Evolutionary conservation across 1,284 basidiomycete species (phyloP), one percentile per base, ranked within the genome.

Genomic region (Tylopilus sp.): DNA sequence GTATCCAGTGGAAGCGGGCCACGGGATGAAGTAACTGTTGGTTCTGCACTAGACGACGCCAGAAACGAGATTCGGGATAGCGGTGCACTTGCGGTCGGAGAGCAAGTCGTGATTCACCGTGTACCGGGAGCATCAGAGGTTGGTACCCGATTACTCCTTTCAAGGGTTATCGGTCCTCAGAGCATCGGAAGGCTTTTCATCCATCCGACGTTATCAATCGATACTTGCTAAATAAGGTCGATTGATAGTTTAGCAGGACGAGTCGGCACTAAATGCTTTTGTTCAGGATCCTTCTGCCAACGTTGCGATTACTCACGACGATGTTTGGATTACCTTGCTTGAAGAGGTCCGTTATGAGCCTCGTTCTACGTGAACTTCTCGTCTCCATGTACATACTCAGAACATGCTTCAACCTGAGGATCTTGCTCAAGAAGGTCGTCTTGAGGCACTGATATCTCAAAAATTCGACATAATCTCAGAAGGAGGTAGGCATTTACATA

Each of bases 121-220:
- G 4, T 54, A 6, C 52, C 46, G 29, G 47, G 44, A 13, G 41
- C 23, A 3, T 41, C 52, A 0, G 37, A 44, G 19, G 52, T 55
- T 15, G 16, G 53, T 38, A 3, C n/a, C 16, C 5, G 7, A 42
- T 18, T 16, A 10, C 2, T 6, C 5, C 8, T 28, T 12, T 26
- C 12, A 4, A 34, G 3, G 12, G 26, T 34, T 8, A n/a, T 37
- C 10, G 19, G 33, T 29, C 9, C 3, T 10, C 26, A n/a, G 12
- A 30, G 21, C 16, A n/a, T 40, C 31, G 30, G 19, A 16, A 47
- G 44, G 34, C 38, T 6, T 53, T 53, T 36, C 52, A 53, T 52
- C 52, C 52, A 25, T 53, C 49, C 12, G 51, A 53, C 23, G n/a
- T 36, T 6, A 53, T 53, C 44, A 53, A 53, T 12, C 44, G 11